Evolutionary conservation across 345 rosid species (phyloP).

Genomic region (Mangifera indica): DNA sequence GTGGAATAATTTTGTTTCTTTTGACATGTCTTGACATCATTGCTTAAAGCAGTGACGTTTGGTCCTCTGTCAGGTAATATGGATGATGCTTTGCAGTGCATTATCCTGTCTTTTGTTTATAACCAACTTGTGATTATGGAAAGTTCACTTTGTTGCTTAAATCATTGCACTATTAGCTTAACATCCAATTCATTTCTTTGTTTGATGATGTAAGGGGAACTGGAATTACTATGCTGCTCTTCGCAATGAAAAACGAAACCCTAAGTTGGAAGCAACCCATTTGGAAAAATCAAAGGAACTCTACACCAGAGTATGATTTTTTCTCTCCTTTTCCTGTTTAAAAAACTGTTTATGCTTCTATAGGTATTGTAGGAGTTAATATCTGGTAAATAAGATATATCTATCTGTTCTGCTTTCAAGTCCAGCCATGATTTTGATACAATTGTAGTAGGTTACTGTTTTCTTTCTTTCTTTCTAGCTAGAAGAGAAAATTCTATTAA

Average conservation of each 20-base stretch:
- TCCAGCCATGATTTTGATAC: constrained; percentile 10
- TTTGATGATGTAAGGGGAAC: constrained; percentile 64
- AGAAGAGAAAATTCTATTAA: neutral
- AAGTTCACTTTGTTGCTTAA: neutral
- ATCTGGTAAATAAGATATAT: neutral
- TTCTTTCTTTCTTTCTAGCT: neutral
- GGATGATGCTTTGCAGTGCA: neutral
- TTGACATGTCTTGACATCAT: neutral
- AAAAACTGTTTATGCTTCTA: constrained; percentile 3
- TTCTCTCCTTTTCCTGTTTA: constrained; percentile 12
- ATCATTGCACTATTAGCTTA: neutral
- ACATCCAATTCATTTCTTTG: constrained; percentile 10
- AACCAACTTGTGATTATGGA: neutral
- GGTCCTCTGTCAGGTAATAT: neutral
- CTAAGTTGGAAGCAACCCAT: constrained; percentile 97
- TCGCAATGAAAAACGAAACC: constrained; percentile 96
- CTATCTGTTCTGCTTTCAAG: neutral
- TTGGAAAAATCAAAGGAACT: constrained; percentile 98
- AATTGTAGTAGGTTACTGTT: neutral
- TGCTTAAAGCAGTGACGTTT: neutral
- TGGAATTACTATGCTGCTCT: constrained; percentile 98
- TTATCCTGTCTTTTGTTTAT: neutral
- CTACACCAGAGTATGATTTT: constrained; percentile 66
- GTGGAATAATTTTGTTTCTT: neutral
- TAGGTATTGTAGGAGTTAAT: constrained; percentile 4